Base-by-base conservation (phyloP, 2,329 filamentous ascomycete species). In the Fusarium odoratissimum region DNA sequence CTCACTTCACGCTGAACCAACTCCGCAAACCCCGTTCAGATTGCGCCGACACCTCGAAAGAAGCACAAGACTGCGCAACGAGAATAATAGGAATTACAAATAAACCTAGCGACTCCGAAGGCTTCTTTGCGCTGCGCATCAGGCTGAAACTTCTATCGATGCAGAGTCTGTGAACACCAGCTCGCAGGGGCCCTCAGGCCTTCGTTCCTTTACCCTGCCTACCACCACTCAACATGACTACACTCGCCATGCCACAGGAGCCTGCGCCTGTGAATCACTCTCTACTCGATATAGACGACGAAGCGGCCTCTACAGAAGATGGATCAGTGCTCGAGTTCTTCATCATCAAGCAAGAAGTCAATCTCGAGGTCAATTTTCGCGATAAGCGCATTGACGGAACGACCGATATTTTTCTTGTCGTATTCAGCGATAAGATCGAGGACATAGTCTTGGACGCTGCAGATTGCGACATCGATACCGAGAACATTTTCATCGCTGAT, bases 361-460 rank as follows among this genome's bases (percentile, higher is more conserved):
- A 95, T 77, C 86, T 99, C 67, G 95, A 98, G 77, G 87, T 99
- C 79, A 93, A 97, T 83, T 97, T 99, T 80, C 87, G 89, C 72
- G 89, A 89, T 60, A 92, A 91, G 82, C 89, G 87, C 78, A 84
- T 98, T 77, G 91, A 89, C 69, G 96, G 96, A 56, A 92, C 89
- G 71, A 94, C 93, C 13, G 92, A 95, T 75, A 92, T 99, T 75
- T 92, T 91, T 35, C 90, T 98, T 60, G 91, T 92, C 74, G 85
- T 88, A 64, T 85, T 89, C 66, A 86, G 86, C 75, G 83, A 89
- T 66, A 89, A 90, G 58, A 85, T 91, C 44, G 84, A 87, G 51
- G 86, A 88, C 58, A 84, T 92, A 45, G 84, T 82, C 31, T 85
- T 92, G 68, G 89, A 92, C 77, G 90, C 89, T 30, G 89, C 89